Base-by-base conservation (phyloP, 306 rosid species). In the Cajanus cajan region DNA sequence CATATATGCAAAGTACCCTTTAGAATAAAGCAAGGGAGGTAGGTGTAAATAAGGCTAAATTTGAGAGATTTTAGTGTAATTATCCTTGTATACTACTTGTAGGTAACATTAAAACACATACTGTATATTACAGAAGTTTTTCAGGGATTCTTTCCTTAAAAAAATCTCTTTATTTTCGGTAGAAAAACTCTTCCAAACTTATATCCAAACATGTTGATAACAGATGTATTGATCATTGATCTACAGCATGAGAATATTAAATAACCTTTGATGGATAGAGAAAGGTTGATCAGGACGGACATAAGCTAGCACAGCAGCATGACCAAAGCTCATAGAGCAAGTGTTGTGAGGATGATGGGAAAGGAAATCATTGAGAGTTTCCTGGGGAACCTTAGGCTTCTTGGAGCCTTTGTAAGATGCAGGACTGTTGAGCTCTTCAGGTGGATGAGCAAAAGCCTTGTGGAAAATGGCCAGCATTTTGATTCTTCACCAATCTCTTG, bases 361-460 rank as follows among this genome's bases (percentile, higher is more conserved):
- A 22, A 90, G 92, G 66, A 95, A 95, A 13, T 93, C 89, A 0
- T 14, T 67, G 54, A 95, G 96, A 70, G 96, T 95, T 44, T 95
- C 99, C 43, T 90, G 74, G 2, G 98, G 98, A 68, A 86, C 88
- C 82, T 95, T 95, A 66, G 99, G 98, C 76, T 80, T 87, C 78
- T 88, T 89, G n/a, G 86, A 80, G 4, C 92, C 92, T 1, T 80
- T 89, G 70, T 74, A 71, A n/a, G 99, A 95, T 4, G 94, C 94
- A 45, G 99, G 99, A 40, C 99, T 95, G 57, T 93, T 85, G 0
- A 95, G 93, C 87, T 95, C 99, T 36, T 93, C 98, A 0, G 99
- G 99, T 44, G 99, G 99, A 79, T 95, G 80, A 69, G 97, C 97
- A 86, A 86, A 93, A 55, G 98, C 90, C 71, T 93, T 80, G 81